Base-by-base conservation (phyloP, 2,329 filamentous ascomycete genomes). In the Exophiala viscosa region DNA sequence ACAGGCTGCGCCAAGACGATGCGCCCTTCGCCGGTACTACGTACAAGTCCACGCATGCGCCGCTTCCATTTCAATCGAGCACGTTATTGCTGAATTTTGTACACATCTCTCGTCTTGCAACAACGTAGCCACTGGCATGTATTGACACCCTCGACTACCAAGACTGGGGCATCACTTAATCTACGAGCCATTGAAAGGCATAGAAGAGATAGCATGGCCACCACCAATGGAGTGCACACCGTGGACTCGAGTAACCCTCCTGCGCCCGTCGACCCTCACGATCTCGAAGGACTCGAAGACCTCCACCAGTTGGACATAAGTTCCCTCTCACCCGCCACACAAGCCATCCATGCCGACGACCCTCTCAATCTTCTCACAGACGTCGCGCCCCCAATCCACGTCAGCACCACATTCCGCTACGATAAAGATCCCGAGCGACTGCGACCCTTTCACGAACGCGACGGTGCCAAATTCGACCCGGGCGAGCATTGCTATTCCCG, bases 321-420 rank as follows among this genome's bases (percentile, higher is more conserved):
- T 3, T 40, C 46, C 10, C 48, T 61, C 35, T 60, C 57, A 11
- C 73, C 87, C 44, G 80, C 88, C 6, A 89, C 90, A 5, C 79
- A 82, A 50, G 81, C 87, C n/a, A 76, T 95, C 58, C 90, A 95
- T 68, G 88, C 87, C 57, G 90, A 95, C 65, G 85, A 95, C 72
- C 77, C 76, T 63, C 79, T 93, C 64, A 88, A 89, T 69, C 72
- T 77, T 32, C 82, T 87, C 61, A 78, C 83, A 45, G 90, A 93
- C 66, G 86, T 97, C 50, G 90, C 92, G 10, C 92, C 93, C 54
- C 84, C 92, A 3, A 78, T 97, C 66, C 92, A 97, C 69, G 83
- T 95, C 59, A 90, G 90, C 57, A 96, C 92, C 10, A 97, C 90
- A 13, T 97, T 90, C 71, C 84, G 89, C 62, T 97, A 96, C 70